These are phyloP conservation scores for Tylopilus plumbeoviolaceoides DNA, from an alignment of 768 basidiomycete species.

Conservation along the genomic window DNA sequence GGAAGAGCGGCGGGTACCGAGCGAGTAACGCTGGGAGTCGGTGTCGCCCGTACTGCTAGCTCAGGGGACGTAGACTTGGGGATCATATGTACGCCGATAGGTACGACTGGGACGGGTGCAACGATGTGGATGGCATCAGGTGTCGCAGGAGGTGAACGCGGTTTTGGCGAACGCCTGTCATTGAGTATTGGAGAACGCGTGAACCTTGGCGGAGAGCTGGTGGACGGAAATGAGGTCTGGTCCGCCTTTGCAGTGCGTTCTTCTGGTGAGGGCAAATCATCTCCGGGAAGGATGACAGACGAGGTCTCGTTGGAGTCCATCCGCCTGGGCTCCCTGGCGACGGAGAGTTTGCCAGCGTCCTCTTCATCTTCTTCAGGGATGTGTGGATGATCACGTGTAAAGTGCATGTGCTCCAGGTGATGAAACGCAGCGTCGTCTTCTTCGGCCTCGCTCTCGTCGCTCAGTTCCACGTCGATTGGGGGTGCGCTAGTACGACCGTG, in stretches of 20 bases:
- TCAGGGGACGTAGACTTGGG: conserved; percentile 23
- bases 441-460: conserved; percentile 73
- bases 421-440: conserved; percentile 45
- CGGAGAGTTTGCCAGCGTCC: conserved; percentile 28
- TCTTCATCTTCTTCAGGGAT: conserved; percentile 73
- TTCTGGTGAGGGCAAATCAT: conserved; percentile 6
- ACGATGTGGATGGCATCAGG: conserved; percentile 22
- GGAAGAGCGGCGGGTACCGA: conserved; percentile 30
- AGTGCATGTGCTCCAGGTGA: conserved; percentile 36
- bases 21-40: conserved; percentile 21
- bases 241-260: conserved; percentile 19
- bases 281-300: conserved; percentile 33
- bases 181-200: conserved; percentile 18
- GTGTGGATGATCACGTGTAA: conserved; percentile 49
- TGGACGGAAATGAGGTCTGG: conserved; percentile 10
- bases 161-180: conserved; percentile 20
- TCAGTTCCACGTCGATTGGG: conserved; percentile 71
- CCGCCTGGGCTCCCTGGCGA: conserved; percentile 21
- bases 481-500: conserved; percentile 43
- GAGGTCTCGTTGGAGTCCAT: conserved; percentile 24
- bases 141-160: conserved; percentile 26
- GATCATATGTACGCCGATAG: conserved; percentile 16
- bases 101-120: conserved; percentile 22
- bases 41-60: conserved; percentile 18
- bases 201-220: conserved; percentile 15